Evolutionary conservation across 257 asterid species (phyloP).

Genomic region (Solanum paucissectum): DNA sequence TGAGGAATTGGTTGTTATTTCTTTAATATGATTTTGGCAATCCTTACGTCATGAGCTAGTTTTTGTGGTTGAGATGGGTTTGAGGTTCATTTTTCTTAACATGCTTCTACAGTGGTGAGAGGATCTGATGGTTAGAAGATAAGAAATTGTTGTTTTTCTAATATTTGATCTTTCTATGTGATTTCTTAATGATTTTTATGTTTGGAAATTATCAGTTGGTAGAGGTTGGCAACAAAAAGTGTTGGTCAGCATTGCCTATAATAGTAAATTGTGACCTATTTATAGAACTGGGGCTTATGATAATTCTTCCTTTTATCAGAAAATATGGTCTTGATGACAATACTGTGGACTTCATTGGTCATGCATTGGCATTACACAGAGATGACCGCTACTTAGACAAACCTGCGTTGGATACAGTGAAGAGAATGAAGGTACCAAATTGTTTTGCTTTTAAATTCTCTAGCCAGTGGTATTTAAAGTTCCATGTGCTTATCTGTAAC

Average conservation of each 20-base stretch:
- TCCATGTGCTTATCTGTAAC: neutral
- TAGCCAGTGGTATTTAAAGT: no score
- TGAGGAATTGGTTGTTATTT: neutral
- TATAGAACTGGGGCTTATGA: neutral
- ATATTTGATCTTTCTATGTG: neutral
- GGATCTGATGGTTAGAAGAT: neutral
- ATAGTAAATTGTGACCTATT: neutral
- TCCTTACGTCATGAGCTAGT: neutral
- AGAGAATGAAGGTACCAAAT: conserved; percentile 65
- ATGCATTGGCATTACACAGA: conserved; percentile 81
- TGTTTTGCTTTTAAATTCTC: neutral
- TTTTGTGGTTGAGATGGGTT: neutral
- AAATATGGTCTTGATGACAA: conserved; percentile 91
- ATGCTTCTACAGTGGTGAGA: neutral
- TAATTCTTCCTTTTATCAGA: conserved; percentile 23
- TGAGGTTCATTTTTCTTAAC: neutral
- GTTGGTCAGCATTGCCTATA: neutral
- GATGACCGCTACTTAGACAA: conserved; percentile 77
- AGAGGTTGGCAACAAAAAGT: neutral
- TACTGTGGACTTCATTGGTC: conserved; percentile 87
- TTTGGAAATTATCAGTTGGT: neutral
- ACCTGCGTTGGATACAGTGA: conserved; percentile 78
- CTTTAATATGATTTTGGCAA: neutral
- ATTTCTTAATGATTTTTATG: neutral
- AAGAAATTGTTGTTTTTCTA: neutral